Evolutionary conservation across 2,329 filamentous ascomycete genomes (phyloP).

Genomic region (Aureobasidium melanogenum): DNA sequence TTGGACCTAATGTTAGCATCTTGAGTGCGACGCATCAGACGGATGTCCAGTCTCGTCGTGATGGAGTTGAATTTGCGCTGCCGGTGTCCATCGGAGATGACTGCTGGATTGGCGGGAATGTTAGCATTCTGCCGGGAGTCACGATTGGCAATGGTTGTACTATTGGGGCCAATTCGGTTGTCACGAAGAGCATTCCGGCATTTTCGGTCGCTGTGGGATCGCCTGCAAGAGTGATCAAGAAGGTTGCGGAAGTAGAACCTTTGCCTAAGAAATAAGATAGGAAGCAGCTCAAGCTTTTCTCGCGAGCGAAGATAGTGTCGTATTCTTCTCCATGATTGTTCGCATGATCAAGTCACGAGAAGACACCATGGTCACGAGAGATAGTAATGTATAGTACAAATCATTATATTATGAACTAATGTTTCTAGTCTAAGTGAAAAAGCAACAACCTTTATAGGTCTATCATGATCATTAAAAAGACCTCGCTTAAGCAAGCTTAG

Average conservation of each 20-base stretch:
- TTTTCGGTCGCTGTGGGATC: constrained; percentile 31
- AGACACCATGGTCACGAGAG: background rate
- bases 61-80: constrained; percentile 42
- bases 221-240: constrained; percentile 29
- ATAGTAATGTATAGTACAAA: background rate
- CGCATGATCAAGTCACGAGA: background rate
- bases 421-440: background rate
- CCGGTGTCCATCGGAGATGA: constrained; percentile 61
- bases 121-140: constrained; percentile 64
- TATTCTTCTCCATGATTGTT: too few species aligned
- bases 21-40: constrained; percentile 46
- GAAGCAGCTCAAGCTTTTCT: too few species aligned
- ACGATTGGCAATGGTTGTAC: constrained; percentile 66
- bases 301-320: background rate
- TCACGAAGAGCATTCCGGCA: constrained; percentile 53
- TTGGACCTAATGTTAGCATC: constrained; percentile 45
- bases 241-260: constrained; percentile 17
- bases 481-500: constrained; percentile 2
- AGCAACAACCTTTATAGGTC: background rate
- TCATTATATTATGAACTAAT: background rate
- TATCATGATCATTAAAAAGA: constrained; percentile 7
- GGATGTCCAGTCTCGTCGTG: constrained; percentile 38
- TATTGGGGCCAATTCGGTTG: constrained; percentile 73
- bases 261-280: background rate
- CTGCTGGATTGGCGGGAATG: constrained; percentile 69